Conservation (phyloP, 352 stramenopile species). For the Elongisporangium prolatum region DNA sequence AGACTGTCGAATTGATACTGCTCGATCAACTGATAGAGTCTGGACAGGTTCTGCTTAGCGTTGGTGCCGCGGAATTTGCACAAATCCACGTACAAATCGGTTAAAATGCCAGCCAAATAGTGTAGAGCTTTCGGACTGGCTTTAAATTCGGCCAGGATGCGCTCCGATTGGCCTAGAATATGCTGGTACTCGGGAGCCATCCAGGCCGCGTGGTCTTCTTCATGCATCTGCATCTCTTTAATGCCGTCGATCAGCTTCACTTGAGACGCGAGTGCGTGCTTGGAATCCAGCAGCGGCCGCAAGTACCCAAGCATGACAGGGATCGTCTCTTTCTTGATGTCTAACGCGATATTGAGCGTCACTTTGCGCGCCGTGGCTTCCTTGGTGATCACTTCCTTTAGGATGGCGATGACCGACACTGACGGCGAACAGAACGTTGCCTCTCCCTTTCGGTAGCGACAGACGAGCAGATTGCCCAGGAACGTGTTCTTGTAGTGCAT, state of each 20-base stretch:
- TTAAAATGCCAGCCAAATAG: conserved; percentile 76
- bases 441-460: conserved; percentile 70
- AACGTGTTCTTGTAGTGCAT: conserved; percentile 81
- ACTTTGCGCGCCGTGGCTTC: conserved; percentile 77
- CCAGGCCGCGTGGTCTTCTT: conserved; percentile 64
- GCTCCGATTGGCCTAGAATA: conserved; percentile 58
- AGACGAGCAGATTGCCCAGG: conserved; percentile 65
- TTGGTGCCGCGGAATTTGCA: conserved; percentile 82
- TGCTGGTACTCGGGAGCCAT: conserved; percentile 79
- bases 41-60: conserved; percentile 65
- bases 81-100: conserved; percentile 81
- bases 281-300: conserved; percentile 57
- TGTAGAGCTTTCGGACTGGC: conserved; percentile 63
- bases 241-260: conserved; percentile 82
- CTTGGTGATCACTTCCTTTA: conserved; percentile 84
- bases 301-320: conserved; percentile 63
- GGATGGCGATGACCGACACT: conserved; percentile 77
- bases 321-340: conserved; percentile 78
- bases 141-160: conserved; percentile 74
- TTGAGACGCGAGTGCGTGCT: conserved; percentile 67
- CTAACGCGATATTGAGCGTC: conserved; percentile 72
- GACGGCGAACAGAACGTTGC: conserved; percentile 73
- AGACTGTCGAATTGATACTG: conserved; percentile 79
- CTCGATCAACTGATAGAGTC: conserved; percentile 73
- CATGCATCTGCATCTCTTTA: conserved; percentile 81